Evolutionary conservation across 179 eudicot species (phyloP).

Genomic region (Nepenthes alata): DNA sequence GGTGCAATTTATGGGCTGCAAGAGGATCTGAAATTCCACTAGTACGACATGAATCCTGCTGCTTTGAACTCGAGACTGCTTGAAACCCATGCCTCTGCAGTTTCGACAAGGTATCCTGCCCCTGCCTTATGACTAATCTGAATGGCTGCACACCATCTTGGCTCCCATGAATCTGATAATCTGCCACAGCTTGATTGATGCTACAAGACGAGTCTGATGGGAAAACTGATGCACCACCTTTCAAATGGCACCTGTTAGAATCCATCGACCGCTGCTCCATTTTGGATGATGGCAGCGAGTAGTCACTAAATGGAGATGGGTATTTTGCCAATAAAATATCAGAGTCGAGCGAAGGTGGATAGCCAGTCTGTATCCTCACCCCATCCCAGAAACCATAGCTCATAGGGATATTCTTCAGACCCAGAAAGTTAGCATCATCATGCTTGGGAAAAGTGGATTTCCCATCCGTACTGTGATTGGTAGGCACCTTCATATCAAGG

Average conservation of each 20-base stretch:
- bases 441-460: slow-evolving; percentile 14
- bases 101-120: slow-evolving; percentile 24
- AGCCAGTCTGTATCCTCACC: slow-evolving; percentile 34
- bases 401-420: slow-evolving; percentile 37
- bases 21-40: slow-evolving; percentile 70
- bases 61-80: slow-evolving; percentile 21
- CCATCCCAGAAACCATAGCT: slow-evolving; percentile 64
- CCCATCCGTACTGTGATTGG: slow-evolving; percentile 11
- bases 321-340: slow-evolving; percentile 40
- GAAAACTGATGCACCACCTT: slow-evolving; percentile 25
- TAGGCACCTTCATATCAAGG: slow-evolving; percentile 15
- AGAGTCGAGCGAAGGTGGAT: slow-evolving; percentile 52
- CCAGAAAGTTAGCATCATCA: slow-evolving; percentile 17
- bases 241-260: slow-evolving; percentile 14
- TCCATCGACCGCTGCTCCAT: slow-evolving; percentile 21
- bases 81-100: slow-evolving; percentile 35
- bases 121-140: slow-evolving; percentile 31
- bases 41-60: slow-evolving; percentile 24
- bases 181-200: slow-evolving; percentile 21
- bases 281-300: slow-evolving; percentile 23
- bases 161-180: slow-evolving; percentile 22
- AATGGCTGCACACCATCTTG: slow-evolving; percentile 32
- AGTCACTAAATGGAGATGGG: slow-evolving; percentile 41
- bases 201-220: neutral
- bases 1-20: slow-evolving; percentile 64